Evolutionary conservation across 768 basidiomycete species (phyloP).

Genomic region (Cystofilobasidium ferigula): DNA sequence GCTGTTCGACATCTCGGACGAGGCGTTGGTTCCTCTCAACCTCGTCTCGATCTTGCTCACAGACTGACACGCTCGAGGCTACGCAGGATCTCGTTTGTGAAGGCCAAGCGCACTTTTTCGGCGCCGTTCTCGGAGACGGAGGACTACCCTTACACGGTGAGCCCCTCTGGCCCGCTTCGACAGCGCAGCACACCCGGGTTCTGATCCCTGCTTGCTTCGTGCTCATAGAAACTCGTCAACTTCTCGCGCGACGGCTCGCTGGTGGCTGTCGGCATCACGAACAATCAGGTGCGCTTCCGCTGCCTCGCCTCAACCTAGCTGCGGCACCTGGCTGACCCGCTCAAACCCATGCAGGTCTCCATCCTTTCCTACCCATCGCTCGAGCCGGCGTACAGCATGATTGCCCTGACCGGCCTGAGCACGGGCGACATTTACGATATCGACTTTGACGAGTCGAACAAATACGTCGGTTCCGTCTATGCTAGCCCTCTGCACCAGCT

Average conservation of each 20-base stretch:
- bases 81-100: constrained; percentile 47
- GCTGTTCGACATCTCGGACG: constrained; percentile 48
- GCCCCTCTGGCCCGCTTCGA: neutral
- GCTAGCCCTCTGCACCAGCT: constrained; percentile 9
- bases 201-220: neutral
- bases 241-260: constrained; percentile 59
- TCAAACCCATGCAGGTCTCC: constrained; percentile 44
- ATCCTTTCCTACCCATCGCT: constrained; percentile 58
- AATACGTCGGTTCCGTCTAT: constrained; percentile 40
- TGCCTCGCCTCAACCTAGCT: constrained; percentile 2
- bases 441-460: constrained; percentile 55
- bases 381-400: constrained; percentile 40
- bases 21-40: constrained; percentile 45
- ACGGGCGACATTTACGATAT: constrained; percentile 74
- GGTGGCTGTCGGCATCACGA: constrained; percentile 59
- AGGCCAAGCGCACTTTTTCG: constrained; percentile 53
- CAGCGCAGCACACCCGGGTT: no score
- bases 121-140: constrained; percentile 47
- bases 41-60: constrained; percentile 12
- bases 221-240: constrained; percentile 70
- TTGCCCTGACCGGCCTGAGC: constrained; percentile 43
- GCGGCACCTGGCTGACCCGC: constrained; percentile 9
- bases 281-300: constrained; percentile 48
- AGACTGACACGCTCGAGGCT: neutral
- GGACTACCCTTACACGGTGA: constrained; percentile 66